phyloP scores from a whole-genome alignment of 169 alveolate genomes.

The Plasmodium knowlesi region DNA sequence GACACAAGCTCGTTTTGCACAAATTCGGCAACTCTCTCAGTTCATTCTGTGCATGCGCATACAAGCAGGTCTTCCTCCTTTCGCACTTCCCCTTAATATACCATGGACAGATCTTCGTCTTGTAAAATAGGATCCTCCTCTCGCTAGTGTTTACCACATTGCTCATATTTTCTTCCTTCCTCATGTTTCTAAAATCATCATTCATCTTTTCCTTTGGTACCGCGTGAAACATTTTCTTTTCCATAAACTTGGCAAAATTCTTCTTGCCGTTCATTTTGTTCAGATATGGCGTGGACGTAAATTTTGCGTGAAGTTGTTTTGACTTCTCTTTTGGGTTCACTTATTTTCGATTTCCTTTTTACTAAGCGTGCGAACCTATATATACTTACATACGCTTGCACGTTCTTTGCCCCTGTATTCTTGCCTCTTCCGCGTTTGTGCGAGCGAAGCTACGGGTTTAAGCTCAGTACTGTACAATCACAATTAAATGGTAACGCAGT shows the following conservation, averaged over 20 bases:
- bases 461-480: not conserved
- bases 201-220: constrained; percentile 20
- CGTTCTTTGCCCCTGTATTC: not conserved
- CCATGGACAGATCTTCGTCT: constrained; percentile 82
- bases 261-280: constrained; percentile 3
- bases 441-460: not conserved
- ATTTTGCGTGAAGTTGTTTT: not conserved
- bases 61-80: constrained; percentile 77
- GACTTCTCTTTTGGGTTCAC: not conserved
- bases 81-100: constrained; percentile 77
- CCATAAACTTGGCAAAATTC: constrained; percentile 1
- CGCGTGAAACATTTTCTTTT: not conserved
- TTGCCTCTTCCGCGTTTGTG: not conserved
- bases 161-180: constrained; percentile 29
- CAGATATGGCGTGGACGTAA: not conserved
- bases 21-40: constrained; percentile 79
- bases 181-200: constrained; percentile 21
- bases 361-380: not conserved
- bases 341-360: not conserved
- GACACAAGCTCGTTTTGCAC: constrained; percentile 78
- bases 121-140: constrained; percentile 73
- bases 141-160: constrained; percentile 64
- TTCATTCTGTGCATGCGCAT: constrained; percentile 79
- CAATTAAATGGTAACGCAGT: not conserved
- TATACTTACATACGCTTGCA: not conserved